Base-by-base conservation (phyloP, 129 eudicot species). In the Flaveria bidentis region DNA sequence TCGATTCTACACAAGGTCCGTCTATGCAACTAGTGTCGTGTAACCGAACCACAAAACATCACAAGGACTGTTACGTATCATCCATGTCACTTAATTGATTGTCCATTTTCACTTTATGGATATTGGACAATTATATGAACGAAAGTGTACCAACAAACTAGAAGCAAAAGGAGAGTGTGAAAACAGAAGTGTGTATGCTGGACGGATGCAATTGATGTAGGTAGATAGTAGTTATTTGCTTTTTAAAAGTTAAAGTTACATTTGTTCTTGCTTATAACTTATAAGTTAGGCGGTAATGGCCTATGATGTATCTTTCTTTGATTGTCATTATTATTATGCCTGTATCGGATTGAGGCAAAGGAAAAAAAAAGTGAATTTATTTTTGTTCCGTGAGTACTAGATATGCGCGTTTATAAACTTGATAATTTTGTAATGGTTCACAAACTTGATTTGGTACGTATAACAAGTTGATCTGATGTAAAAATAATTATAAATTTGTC, bases 31-130 rank as follows among this genome's bases (percentile, higher is more conserved):
- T 25, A 25, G 23, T 46, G 74, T 70, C 44, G 15, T 46, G 23
- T 58, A 74, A 2, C 18, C 15, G 23, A 74, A 61, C 47, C 47
- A 45, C 11, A 10, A 14, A 25, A 76, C 33, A 17, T 33, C 15
- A 9, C 52, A 18, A 50, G 16, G 53, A 75, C 11, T 39, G 51
- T 26, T 20, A 2, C 23, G 30, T 66, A 49, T 47, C 15, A 18
- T 14, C 20, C 42, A 65, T 76, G 65, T 66, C 53, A 49, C 2
- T 33, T n/a, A n/a, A n/a, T n/a, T 49, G 74, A 67, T 67, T 67
- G 14, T 41, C 67, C 42, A 15, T 67, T 39, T 67, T 22, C 55
- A 51, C 57, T 64, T 67, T 76, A 26, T 52, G 52, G 23, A 4
- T 65, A 7, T 33, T 53, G 18, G 55, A 16, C 28, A 22, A 39